phyloP scores from a whole-genome alignment of 805 yeast genomes.

The Myxozyma geophila region DNA sequence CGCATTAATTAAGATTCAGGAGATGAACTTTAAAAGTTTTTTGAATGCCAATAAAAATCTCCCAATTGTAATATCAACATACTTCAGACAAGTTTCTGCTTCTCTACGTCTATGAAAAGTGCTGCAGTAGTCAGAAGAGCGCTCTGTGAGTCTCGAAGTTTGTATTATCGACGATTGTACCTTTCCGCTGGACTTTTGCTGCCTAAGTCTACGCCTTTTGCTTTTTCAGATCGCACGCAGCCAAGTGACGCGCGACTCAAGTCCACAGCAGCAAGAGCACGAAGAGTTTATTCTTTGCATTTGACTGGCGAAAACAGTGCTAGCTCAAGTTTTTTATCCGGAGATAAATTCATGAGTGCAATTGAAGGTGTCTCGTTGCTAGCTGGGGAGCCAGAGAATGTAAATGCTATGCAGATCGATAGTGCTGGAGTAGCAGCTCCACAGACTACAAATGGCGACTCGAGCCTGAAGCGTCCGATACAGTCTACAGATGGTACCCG shows the following conservation, averaged over 20 bases:
- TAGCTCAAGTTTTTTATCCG: not conserved
- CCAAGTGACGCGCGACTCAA: not conserved
- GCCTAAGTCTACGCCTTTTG: too few relatives aligned
- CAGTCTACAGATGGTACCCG: not conserved
- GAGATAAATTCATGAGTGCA: not conserved
- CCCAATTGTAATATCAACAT: not conserved
- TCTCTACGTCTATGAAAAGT: not conserved
- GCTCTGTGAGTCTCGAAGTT: not conserved
- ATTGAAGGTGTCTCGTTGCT: not conserved
- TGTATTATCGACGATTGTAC: too few relatives aligned
- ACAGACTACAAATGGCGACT: not conserved
- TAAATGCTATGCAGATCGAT: not conserved
- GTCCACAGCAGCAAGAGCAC: not conserved
- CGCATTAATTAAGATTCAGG: not conserved
- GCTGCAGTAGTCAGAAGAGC: not conserved
- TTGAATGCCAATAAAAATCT: conserved; percentile 5
- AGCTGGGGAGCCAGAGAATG: not conserved
- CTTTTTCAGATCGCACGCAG: too few relatives aligned
- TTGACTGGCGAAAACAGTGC: not conserved
- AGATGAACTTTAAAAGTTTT: conserved; percentile 1
- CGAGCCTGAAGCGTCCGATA: not conserved
- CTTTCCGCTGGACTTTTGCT: too few relatives aligned
- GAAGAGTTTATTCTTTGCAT: not conserved
- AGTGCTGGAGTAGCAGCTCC: not conserved
- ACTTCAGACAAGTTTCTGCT: not conserved